Evolutionary conservation across 495 filamentous ascomycete genomes (phyloP).

Genomic region (Aspergillus baeticus): DNA sequence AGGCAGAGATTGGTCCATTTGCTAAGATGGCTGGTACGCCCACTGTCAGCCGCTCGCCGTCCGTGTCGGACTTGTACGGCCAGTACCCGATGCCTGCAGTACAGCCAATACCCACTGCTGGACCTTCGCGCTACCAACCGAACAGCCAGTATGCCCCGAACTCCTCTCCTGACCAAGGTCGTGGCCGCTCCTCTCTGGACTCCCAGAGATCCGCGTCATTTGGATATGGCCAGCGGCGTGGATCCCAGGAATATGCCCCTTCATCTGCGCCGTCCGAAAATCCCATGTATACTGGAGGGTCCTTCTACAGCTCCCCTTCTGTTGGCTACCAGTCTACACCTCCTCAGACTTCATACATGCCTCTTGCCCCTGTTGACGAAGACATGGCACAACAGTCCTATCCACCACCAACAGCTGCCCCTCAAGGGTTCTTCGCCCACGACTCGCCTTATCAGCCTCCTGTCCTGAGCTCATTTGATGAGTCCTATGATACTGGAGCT

Average conservation of each 20-base stretch:
- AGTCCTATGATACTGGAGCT: slow-evolving; percentile 12
- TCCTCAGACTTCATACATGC: slow-evolving; percentile 48
- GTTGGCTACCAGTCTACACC: slow-evolving; percentile 48
- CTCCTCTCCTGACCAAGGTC: slow-evolving; percentile 49
- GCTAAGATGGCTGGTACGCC: slow-evolving; percentile 77
- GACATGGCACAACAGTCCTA: slow-evolving; percentile 33
- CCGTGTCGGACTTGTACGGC: slow-evolving; percentile 73
- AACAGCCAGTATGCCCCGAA: slow-evolving; percentile 46
- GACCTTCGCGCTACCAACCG: slow-evolving; percentile 66
- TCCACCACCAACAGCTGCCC: slow-evolving; percentile 7
- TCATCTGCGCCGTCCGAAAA: slow-evolving; percentile 37
- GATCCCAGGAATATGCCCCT: slow-evolving; percentile 40
- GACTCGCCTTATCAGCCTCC: slow-evolving; percentile 26
- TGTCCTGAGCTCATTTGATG: slow-evolving; percentile 18
- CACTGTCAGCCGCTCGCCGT: slow-evolving; percentile 77
- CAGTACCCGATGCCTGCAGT: slow-evolving; percentile 44
- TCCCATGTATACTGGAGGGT: slow-evolving; percentile 27
- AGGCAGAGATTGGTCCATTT: slow-evolving; percentile 71
- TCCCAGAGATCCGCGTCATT: slow-evolving; percentile 43
- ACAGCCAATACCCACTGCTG: slow-evolving; percentile 37
- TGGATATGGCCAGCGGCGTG: slow-evolving; percentile 36
- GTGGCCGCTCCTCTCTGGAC: slow-evolving; percentile 45
- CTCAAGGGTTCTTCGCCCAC: slow-evolving; percentile 25
- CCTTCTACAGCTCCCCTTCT: slow-evolving; percentile 38
- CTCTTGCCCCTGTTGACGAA: slow-evolving; percentile 47